These are phyloP conservation scores for Leptographium flavum DNA, from an alignment of 2,329 filamentous ascomycete species.

Conservation along the genomic window DNA sequence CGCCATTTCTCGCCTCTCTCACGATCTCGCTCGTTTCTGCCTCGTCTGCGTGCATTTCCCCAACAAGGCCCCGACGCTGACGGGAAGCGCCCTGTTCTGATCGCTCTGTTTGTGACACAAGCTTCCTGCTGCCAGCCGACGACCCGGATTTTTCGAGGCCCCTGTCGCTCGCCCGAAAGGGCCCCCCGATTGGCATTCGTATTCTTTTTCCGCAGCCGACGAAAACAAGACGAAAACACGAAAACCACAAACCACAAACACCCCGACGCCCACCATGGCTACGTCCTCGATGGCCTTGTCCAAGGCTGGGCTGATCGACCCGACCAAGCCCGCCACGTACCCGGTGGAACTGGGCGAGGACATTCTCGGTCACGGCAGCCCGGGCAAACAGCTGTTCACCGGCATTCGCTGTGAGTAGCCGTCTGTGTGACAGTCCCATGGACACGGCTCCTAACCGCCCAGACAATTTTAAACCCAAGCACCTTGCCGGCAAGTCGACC, in stretches of 20 bases:
- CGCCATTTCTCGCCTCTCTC: too few relatives aligned
- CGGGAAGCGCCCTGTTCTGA: too few relatives aligned
- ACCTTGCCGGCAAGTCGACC: conserved; percentile 33
- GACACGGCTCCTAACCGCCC: not conserved
- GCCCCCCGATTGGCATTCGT: too few relatives aligned
- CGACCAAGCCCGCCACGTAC: conserved; percentile 45
- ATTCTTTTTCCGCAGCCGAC: too few relatives aligned
- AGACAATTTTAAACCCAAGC: conserved; percentile 50
- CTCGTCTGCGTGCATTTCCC: too few relatives aligned
- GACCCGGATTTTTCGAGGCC: too few relatives aligned
- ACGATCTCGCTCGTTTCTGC: too few relatives aligned
- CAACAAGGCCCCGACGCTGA: too few relatives aligned
- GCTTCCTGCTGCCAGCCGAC: too few relatives aligned
- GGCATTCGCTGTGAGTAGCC: conserved; percentile 41
- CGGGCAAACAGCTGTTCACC: conserved; percentile 43
- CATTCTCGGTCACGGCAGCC: conserved; percentile 32
- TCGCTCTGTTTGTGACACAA: too few relatives aligned
- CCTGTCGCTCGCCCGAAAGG: too few relatives aligned
- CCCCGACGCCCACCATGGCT: conserved; percentile 6
- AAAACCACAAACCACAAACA: not conserved
- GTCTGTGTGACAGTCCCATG: not conserved
- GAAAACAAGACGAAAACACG: too few relatives aligned
- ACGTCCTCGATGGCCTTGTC: conserved; percentile 11
- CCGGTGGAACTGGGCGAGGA: conserved; percentile 50
- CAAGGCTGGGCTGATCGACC: conserved; percentile 32